Evolutionary conservation across 306 rosid species (phyloP), one percentile per base, ranked within the genome.

Genomic region (Quillaja saponaria): DNA sequence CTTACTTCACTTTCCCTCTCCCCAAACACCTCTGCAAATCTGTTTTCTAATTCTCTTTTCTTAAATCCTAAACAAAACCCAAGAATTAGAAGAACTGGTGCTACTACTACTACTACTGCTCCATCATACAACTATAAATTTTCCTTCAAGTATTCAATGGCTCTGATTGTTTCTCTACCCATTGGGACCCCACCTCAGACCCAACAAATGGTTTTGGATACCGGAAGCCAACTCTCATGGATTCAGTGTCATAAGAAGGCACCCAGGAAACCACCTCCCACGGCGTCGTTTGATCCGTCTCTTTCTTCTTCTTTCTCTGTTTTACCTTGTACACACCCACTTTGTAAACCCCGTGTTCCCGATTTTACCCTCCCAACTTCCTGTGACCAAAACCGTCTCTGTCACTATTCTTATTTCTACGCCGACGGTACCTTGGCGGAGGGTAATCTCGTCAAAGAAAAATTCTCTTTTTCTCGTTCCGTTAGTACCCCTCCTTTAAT

Each of bases 201-300:
- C 41, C 89, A 85, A 45, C 75, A 77, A 49, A 84, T 92, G 98
- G 82, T 92, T 1, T 33, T 92, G 1, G 98, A 92, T 81, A 86
- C 97, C 0, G 97, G 97, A 42, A 87, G 95, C 80, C 97, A 90
- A 17, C 95, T 90, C 6, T 90, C 97, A 0, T 90, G 92, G 91
- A 82, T 90, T 68, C 90, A 87, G 50, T 90, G 98, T 42, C 72
- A 80, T 58, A 72, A 71, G 25, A 80, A 72, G 61, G 7, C 76
- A 17, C 71, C 80, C 0, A 62, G 51, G 0, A 46, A 3, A 11
- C 69, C 64, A 3, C 84, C 80, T 3, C 86, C 87, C 0, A 48
- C 71, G 44, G 3, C 90, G 34, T 72, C 90, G 28, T 92, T 92
- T 19, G 78, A 88, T 13, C 96, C 98, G 33, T 76, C 96, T 12